These are phyloP conservation scores for Triticum monococcum DNA, from an alignment of 176 grass and related monocot genomes.

Conservation along the genomic window DNA sequence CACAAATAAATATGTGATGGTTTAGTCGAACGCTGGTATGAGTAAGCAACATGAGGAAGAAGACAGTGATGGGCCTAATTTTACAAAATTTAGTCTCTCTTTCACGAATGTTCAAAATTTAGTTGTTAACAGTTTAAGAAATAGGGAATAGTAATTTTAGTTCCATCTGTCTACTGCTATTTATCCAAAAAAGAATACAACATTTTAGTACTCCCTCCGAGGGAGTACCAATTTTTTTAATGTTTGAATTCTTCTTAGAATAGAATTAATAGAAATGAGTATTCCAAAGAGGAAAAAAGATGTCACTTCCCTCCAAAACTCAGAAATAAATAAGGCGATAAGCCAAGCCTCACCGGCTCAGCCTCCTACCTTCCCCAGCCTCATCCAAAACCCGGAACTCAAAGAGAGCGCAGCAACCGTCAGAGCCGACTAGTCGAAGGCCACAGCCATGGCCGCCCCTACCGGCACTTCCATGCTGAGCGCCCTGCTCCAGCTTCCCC, in stretches of 20 bases:
- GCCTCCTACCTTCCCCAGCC: conserved; percentile 34
- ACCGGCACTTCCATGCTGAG: conserved; percentile 27
- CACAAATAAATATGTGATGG: not conserved
- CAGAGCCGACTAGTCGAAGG: conserved; percentile 1
- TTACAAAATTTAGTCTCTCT: not conserved
- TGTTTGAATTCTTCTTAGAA: not conserved
- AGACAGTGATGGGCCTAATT: not conserved
- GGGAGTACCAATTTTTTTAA: no score
- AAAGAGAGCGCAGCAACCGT: not conserved
- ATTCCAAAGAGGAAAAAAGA: not conserved
- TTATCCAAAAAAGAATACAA: not conserved
- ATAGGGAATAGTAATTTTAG: not conserved
- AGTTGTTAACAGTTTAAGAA: not conserved
- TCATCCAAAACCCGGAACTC: conserved; percentile 27
- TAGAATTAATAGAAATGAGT: not conserved
- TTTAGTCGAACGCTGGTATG: not conserved
- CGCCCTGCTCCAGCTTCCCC: conserved; percentile 30
- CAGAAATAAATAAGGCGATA: conserved; percentile 44
- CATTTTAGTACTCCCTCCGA: not conserved
- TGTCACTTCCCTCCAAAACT: no score
- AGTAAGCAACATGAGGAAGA: not conserved
- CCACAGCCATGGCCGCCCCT: conserved; percentile 33
- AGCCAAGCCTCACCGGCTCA: conserved; percentile 5
- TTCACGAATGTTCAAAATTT: no score
- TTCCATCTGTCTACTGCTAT: not conserved